Conservation (phyloP, 768 basidiomycete species). For the Boletales sp. region DNA sequence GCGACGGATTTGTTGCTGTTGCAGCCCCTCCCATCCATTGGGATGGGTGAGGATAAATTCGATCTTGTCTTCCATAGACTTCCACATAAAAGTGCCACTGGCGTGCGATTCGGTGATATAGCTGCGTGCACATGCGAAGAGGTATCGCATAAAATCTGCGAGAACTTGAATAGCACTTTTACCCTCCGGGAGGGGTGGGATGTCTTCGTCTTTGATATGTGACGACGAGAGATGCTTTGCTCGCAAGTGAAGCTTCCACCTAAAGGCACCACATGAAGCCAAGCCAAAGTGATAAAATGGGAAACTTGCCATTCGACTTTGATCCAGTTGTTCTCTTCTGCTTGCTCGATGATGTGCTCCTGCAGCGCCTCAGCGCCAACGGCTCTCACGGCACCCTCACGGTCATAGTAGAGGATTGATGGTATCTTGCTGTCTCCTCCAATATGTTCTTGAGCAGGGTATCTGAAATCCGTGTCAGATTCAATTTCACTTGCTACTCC, state of each 20-base stretch:
- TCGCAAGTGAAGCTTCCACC: slow-evolving; percentile 36
- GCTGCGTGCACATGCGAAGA: slow-evolving; percentile 21
- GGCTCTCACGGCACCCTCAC: too few species aligned
- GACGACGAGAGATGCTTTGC: slow-evolving; percentile 21
- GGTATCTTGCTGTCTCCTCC: too few species aligned
- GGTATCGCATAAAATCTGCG: slow-evolving; percentile 26
- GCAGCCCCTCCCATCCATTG: slow-evolving; percentile 31
- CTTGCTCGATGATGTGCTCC: too few species aligned
- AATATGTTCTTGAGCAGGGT: too few species aligned
- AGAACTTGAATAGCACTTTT: slow-evolving; percentile 18
- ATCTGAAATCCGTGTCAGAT: too few species aligned
- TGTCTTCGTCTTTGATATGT: slow-evolving; percentile 12
- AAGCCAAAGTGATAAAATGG: too few species aligned
- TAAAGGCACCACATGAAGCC: too few species aligned
- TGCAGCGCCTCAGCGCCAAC: too few species aligned
- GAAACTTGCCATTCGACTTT: too few species aligned
- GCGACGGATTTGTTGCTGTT: slow-evolving; percentile 26
- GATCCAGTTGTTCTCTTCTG: too few species aligned
- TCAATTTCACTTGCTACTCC: too few species aligned
- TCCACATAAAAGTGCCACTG: slow-evolving; percentile 25
- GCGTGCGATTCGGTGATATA: slow-evolving; percentile 27
- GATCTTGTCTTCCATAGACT: slow-evolving; percentile 17
- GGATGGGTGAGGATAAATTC: slow-evolving; percentile 28
- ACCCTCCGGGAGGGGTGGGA: background rate
- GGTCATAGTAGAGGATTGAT: too few species aligned